Base-by-base conservation (phyloP, 495 filamentous ascomycete genomes). In the Aspergillus sclerotioniger region DNA sequence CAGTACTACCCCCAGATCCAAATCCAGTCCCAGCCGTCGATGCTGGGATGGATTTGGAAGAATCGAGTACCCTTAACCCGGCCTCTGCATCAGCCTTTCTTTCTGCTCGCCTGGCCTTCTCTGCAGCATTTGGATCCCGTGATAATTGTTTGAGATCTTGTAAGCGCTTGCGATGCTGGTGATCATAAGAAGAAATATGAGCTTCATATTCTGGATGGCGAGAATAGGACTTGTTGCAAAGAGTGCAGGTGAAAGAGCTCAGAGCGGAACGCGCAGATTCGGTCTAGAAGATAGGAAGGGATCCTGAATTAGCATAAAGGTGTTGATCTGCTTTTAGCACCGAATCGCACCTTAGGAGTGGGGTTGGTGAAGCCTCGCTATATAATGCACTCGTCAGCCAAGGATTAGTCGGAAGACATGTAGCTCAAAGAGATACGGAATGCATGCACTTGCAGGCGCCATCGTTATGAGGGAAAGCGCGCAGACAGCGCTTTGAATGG, bases 191-290 rank as follows among this genome's bases (percentile, higher is more conserved):
- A 9, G 73, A 74, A 62, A 85, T 84, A 62, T 86, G 83, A 8
- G 83, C 83, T 71, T 85, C 83, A 53, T 81, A 84, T 60, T 86
- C 83, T 2, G 84, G 83, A 56, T 83, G 80, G 19, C 83, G 81
- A 4, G 76, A 78, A 62, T 86, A 86, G 13, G 83, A 84, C 60
- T 86, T 86, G 53, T 76, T 77, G 70, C 83, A 86, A 16, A 86
- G 72, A 8, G 77, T 79, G 55, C 82, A 98, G 73, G 90, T 91
- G 76, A 98, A 96, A 28, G 90, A 84, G 62, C 89, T 90, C n/a
- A 88, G 79, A 6, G 93, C 93, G 64, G 91, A 90, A 35, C 90
- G 86, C 1, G 93, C 93, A 35, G 88, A 90, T 59, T 92, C 87
- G 3, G 93, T 96, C 75, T 92, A 73, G 51, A 16, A 3, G 32